Conservation (phyloP, 306 rosid species). For the Sicyos edulis region DNA sequence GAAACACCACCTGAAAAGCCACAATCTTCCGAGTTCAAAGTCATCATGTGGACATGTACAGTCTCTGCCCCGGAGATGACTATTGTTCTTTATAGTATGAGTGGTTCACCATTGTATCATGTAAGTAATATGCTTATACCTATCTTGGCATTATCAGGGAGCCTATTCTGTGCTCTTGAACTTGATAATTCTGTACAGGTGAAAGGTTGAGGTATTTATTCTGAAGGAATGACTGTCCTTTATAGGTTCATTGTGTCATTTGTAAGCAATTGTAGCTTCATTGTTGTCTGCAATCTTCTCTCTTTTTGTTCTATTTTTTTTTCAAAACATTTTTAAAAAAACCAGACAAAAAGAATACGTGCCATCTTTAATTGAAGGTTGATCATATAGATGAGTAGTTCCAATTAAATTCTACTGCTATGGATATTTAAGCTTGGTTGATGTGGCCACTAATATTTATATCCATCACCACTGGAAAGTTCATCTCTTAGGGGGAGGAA, state of each 20-base stretch:
- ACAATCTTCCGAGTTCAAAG: slow-evolving; percentile 49
- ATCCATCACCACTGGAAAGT: not conserved
- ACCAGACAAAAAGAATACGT: too few relatives aligned
- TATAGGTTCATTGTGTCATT: not conserved
- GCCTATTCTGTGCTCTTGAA: slow-evolving; percentile 17
- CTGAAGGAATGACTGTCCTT: not conserved
- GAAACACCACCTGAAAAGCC: slow-evolving; percentile 49
- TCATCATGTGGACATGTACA: slow-evolving; percentile 92
- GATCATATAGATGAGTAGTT: not conserved
- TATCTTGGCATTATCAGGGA: slow-evolving; percentile 17
- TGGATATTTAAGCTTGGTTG: not conserved
- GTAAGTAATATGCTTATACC: slow-evolving; percentile 44
- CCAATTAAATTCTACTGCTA: not conserved
- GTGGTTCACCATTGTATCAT: slow-evolving; percentile 74
- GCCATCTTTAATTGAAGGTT: not conserved
- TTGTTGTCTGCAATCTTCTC: not conserved
- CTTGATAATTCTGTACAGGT: not conserved
- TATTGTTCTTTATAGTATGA: slow-evolving; percentile 58
- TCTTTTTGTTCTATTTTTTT: too few relatives aligned
- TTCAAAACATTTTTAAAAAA: too few relatives aligned
- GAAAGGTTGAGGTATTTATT: slow-evolving; percentile 3
- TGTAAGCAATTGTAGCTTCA: not conserved
- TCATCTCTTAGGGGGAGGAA: too few relatives aligned
- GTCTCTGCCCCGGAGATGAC: slow-evolving; percentile 99
- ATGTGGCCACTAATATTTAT: too few relatives aligned